These are phyloP conservation scores for Inosperma sp. DNA, from an alignment of 768 basidiomycete genomes.

Conservation along the genomic window DNA sequence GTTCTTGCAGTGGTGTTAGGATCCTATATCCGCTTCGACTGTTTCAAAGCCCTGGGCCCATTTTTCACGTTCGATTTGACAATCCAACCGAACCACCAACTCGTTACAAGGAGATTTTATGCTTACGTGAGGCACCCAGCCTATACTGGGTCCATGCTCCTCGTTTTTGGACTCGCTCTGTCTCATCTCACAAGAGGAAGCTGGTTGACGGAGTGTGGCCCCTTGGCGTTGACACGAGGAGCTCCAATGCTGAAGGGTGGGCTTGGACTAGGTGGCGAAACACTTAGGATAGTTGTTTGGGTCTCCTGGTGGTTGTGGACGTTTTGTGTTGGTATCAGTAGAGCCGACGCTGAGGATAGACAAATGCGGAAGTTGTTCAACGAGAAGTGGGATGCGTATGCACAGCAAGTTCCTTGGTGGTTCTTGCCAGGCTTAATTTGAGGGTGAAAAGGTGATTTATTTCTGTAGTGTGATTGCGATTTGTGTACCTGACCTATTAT, in stretches of 20 bases:
- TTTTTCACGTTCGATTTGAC: slow-evolving; percentile 60
- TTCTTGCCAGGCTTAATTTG: slow-evolving; percentile 45
- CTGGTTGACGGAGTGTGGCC: slow-evolving; percentile 44
- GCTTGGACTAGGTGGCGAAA: slow-evolving; percentile 4
- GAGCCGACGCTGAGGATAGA: slow-evolving; percentile 47
- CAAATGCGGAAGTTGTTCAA: slow-evolving; percentile 45
- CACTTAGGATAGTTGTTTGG: slow-evolving; percentile 26
- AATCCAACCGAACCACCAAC: slow-evolving; percentile 46
- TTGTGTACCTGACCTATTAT: too few species aligned
- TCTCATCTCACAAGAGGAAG: slow-evolving; percentile 45
- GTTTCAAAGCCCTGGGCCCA: slow-evolving; percentile 49
- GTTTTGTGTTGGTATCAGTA: slow-evolving; percentile 42
- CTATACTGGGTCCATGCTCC: slow-evolving; percentile 49
- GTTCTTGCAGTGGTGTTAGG: slow-evolving; percentile 41
- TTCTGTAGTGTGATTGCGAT: background rate
- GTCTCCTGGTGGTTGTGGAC: slow-evolving; percentile 49
- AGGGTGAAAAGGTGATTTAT: background rate
- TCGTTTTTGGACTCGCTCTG: slow-evolving; percentile 43
- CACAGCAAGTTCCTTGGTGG: slow-evolving; percentile 42
- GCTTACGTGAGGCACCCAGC: slow-evolving; percentile 51
- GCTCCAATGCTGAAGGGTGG: slow-evolving; percentile 5
- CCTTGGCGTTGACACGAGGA: slow-evolving; percentile 20
- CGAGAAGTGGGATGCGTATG: slow-evolving; percentile 47
- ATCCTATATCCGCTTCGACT: slow-evolving; percentile 46
- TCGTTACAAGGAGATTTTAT: slow-evolving; percentile 50